Evolutionary conservation across 257 asterid species (phyloP), one percentile per base, ranked within the genome.

Genomic region (Solanum lycopersicoides): DNA sequence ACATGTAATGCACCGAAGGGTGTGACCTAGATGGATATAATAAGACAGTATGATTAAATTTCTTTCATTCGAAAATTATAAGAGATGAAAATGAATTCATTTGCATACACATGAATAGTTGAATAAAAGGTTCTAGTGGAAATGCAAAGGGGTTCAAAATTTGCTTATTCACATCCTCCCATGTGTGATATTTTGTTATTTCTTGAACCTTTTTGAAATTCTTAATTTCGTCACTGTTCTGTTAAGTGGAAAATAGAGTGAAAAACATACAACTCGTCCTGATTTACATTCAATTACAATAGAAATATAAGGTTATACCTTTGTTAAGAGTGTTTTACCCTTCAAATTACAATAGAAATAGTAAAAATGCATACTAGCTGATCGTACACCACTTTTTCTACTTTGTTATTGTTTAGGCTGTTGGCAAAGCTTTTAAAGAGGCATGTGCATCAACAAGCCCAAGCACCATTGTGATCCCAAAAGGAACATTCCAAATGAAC

Each of bases 371-470:
- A 28, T 28, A 28, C 30, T 28, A 28, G 30, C 30, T 28, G 30
- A 28, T 28, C 30, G 30, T 28, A 28, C 30, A 28, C 30, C 30
- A 28, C 30, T 28, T 28, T 28, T 28, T 28, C 30, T 28, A 28
- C 30, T 28, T 28, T 28, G 30, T 28, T 28, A 28, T 28, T 28
- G 30, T 28, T 34, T 86, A 90, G 92, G 91, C 90, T 9, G 41
- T 91, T 42, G 30, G 8, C 9, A 87, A 68, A 41, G 92, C 92
- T 7, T 90, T 90, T 88, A 88, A 71, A 68, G 90, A 87, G 18
- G 92, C 92, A 12, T 89, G 92, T 74, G 68, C 71, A 35, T 86
- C 91, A 13, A 28, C 47, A 66, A 82, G 42, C 3, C 84, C 86
- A 82, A 84, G 91, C 32, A 82, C 45, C 5, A 83, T 88, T 39